Percentiles rank a stretch among this genome's conserved stretches.
These are phyloP conservation scores for Candida quercuum DNA, from an alignment of 805 yeast genomes.

Conservation along the genomic window DNA sequence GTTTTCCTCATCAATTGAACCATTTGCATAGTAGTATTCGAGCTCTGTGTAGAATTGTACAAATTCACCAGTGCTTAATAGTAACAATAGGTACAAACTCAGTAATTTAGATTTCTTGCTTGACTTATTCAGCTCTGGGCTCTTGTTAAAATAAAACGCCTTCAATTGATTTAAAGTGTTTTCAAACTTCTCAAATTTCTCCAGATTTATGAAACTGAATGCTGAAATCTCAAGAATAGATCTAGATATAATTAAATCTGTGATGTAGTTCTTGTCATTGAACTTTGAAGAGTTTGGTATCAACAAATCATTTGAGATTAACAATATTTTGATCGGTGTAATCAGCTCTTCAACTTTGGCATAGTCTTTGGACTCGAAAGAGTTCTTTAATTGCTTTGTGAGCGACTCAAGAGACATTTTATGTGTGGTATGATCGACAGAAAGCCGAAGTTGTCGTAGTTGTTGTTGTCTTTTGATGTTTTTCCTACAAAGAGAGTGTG, in stretches of 20 bases:
- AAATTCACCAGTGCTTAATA: slow-evolving; percentile 78
- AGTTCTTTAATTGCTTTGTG: slow-evolving; percentile 60
- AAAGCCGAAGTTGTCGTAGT: background rate
- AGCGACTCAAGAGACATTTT: slow-evolving; percentile 56
- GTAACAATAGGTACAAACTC: slow-evolving; percentile 68
- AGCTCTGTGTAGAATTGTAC: slow-evolving; percentile 88
- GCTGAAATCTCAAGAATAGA: slow-evolving; percentile 88
- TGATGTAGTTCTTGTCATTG: slow-evolving; percentile 36
- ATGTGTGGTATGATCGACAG: too few species aligned
- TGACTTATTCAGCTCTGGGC: slow-evolving; percentile 34
- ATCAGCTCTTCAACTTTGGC: slow-evolving; percentile 54
- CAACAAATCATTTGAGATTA: slow-evolving; percentile 71
- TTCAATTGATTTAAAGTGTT: slow-evolving; percentile 69
- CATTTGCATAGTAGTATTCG: slow-evolving; percentile 51
- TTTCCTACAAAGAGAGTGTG: too few species aligned
- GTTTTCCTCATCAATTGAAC: slow-evolving; percentile 39
- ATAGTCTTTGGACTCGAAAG: slow-evolving; percentile 61
- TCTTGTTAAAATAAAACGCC: slow-evolving; percentile 58
- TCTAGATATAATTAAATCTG: slow-evolving; percentile 74
- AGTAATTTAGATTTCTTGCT: slow-evolving; percentile 66
- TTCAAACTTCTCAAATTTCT: slow-evolving; percentile 61
- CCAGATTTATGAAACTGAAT: slow-evolving; percentile 61
- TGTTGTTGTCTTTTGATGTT: background rate
- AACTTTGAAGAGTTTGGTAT: slow-evolving; percentile 49
- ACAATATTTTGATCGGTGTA: slow-evolving; percentile 69